phyloP scores from a whole-genome alignment of 176 grass and related monocot genomes.

The Aegilops tauschii region DNA sequence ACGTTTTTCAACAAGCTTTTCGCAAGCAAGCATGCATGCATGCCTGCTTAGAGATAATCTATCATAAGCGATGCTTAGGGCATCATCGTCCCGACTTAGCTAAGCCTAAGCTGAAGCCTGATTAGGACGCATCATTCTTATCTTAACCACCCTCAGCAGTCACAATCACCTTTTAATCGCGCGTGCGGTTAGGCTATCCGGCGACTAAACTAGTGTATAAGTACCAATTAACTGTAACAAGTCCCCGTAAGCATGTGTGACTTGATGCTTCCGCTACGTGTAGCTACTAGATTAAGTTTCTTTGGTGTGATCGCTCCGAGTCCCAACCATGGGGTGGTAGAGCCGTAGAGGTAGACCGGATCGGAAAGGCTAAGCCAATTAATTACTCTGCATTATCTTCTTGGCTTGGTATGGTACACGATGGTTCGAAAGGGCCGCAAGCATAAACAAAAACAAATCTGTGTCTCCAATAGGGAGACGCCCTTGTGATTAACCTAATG shows the following conservation, averaged over 20 bases:
- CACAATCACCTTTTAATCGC: neutral
- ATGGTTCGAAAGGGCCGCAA: neutral
- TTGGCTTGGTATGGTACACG: neutral
- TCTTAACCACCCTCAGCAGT: neutral
- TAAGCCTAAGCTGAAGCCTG: neutral
- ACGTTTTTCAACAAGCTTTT: constrained; percentile 16
- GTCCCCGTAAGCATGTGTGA: constrained; percentile 28
- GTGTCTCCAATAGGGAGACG: constrained; percentile 37
- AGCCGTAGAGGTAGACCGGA: constrained; percentile 26
- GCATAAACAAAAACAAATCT: constrained; percentile 33
- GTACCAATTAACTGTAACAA: neutral
- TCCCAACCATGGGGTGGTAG: constrained; percentile 21
- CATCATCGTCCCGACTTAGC: constrained; percentile 23
- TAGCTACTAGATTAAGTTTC: neutral
- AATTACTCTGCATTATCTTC: constrained; percentile 27
- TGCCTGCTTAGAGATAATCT: constrained; percentile 36
- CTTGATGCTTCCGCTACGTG: neutral
- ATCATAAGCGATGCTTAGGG: constrained; percentile 16
- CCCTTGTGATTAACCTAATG: neutral
- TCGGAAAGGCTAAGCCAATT: neutral
- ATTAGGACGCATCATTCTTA: constrained; percentile 15
- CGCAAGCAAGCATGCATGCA: neutral
- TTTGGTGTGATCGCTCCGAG: constrained; percentile 5
- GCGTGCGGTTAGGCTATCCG: constrained; percentile 1
- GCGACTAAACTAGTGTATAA: neutral